Evolutionary conservation across 75 land plant species (phyloP).

Genomic region (Gnetum montanum): DNA sequence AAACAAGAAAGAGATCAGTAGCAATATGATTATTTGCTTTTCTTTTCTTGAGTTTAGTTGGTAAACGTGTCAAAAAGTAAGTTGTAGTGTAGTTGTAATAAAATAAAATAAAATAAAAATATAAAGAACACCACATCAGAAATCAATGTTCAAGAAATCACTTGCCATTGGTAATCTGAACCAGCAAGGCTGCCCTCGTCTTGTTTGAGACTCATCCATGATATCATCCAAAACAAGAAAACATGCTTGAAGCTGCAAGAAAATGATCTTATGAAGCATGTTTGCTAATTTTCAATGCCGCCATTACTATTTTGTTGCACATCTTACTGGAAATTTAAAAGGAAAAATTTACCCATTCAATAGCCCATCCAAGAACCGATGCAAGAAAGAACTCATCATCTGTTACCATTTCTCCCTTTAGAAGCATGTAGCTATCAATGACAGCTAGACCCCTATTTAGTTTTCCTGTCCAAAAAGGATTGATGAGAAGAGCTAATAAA

Average conservation of each 20-base stretch:
- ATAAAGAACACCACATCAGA: no score
- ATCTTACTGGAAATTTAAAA: no score
- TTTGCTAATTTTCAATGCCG: no score
- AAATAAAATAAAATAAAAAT: no score
- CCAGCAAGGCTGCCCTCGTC: constrained; percentile 96
- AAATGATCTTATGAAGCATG: no score
- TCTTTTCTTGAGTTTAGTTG: no score
- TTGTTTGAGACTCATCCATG: constrained; percentile 83
- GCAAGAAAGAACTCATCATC: constrained; percentile 74
- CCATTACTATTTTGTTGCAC: no score
- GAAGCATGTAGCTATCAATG: constrained; percentile 74
- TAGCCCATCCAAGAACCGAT: constrained; percentile 89
- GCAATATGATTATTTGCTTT: no score
- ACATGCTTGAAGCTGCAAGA: constrained; percentile 89
- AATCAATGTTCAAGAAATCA: not conserved
- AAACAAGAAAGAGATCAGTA: no score
- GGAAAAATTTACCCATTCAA: constrained; percentile 99
- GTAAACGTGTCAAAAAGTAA: no score
- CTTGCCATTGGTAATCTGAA: constrained; percentile 70
- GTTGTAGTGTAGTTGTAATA: no score
- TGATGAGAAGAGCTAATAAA: no score
- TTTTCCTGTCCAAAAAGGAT: constrained; percentile 72
- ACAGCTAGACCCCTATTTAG: constrained; percentile 92
- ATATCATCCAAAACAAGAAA: constrained; percentile 96
- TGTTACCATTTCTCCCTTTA: constrained; percentile 58